Evolutionary conservation across 1,284 basidiomycete species (phyloP).

Genomic region (Porodaedalea pini): DNA sequence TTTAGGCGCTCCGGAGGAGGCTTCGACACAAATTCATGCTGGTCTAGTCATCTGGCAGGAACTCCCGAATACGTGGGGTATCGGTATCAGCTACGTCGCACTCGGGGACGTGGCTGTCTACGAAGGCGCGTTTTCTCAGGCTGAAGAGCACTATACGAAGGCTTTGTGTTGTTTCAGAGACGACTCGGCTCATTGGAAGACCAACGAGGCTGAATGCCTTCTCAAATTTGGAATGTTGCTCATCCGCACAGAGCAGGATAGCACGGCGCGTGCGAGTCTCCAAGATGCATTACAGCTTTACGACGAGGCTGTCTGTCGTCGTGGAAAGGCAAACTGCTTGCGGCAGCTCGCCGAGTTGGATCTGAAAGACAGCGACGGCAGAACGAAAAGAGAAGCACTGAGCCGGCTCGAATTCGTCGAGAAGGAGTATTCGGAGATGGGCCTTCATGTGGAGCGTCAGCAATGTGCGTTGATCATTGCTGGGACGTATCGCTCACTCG

Average conservation of each 20-base stretch:
- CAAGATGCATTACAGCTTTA: background rate
- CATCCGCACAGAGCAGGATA: background rate
- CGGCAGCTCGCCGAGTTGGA: background rate
- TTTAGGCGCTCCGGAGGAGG: background rate
- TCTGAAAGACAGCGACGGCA: background rate
- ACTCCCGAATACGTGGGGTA: conserved; percentile 4
- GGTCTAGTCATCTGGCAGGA: conserved; percentile 2
- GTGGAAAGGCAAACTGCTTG: background rate
- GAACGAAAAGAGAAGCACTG: background rate
- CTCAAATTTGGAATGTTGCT: conserved; percentile 3
- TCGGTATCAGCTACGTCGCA: background rate
- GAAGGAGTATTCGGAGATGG: background rate
- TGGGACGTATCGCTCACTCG: background rate
- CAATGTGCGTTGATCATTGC: background rate
- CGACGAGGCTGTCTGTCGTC: background rate
- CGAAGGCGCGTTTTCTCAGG: background rate
- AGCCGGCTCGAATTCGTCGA: background rate
- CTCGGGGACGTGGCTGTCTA: background rate
- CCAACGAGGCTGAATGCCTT: conserved; percentile 1
- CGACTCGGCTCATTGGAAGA: conserved; percentile 1
- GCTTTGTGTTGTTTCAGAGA: background rate
- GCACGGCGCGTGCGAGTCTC: background rate
- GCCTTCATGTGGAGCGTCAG: background rate
- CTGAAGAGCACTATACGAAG: conserved; percentile 1
- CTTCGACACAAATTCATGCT: background rate